Conservation (phyloP, 345 rosid species). For the Melaleuca alternifolia region DNA sequence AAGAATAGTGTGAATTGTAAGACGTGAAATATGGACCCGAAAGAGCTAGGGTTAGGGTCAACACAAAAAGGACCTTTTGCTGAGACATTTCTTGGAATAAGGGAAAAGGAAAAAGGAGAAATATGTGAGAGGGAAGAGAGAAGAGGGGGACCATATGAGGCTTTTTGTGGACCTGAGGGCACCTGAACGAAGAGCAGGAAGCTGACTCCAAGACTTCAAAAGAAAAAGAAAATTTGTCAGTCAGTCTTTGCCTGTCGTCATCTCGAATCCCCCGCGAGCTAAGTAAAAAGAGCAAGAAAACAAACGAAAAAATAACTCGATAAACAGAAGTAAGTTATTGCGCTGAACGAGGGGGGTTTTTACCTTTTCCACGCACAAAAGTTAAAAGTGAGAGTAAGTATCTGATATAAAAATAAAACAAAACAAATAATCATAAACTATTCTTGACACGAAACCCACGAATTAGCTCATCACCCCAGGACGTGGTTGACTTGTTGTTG, state of each 20-base stretch:
- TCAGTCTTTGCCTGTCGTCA: conserved; percentile 4
- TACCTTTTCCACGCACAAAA: conserved; percentile 2
- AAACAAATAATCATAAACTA: not conserved
- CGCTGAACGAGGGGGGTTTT: not conserved
- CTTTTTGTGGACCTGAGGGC: not conserved
- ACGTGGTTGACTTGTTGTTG: not conserved
- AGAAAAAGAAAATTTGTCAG: not conserved
- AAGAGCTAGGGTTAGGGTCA: not conserved
- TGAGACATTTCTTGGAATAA: not conserved
- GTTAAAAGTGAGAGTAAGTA: not conserved
- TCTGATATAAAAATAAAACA: not conserved
- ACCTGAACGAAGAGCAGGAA: not conserved
- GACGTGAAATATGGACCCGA: not conserved
- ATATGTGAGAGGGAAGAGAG: not conserved
- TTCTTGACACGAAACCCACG: not conserved
- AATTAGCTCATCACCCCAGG: not conserved
- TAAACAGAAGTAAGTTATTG: not conserved
- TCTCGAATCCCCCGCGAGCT: conserved; percentile 8
- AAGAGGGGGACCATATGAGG: not conserved
- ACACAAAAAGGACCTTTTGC: not conserved
- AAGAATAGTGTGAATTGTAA: not conserved
- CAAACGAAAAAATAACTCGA: not conserved
- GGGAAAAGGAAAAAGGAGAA: not conserved
- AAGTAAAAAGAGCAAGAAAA: not conserved
- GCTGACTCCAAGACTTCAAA: conserved; percentile 6